Evolutionary conservation across 2,329 filamentous ascomycete genomes (phyloP), one percentile per base, ranked within the genome.

Genomic region (Mycosphaerella sp.): DNA sequence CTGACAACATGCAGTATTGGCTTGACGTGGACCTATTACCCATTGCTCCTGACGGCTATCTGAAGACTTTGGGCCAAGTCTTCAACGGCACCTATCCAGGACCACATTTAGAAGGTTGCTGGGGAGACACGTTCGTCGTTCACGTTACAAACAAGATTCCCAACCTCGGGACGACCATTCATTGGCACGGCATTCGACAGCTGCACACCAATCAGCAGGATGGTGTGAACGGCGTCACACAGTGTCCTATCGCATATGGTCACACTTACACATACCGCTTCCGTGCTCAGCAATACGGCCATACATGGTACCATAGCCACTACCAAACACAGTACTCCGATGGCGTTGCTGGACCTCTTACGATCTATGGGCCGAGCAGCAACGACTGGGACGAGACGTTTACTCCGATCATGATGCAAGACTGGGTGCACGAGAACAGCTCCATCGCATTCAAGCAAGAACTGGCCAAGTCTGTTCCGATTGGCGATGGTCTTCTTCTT

Each of bases 221-320:
- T 47, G 76, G 76, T 34, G 74, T 73, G 41, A 69, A 69, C 44
- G 71, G 72, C 13, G 63, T 79, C 18, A 79, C 77, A 9, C 82
- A 88, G 65, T 89, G 62, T 46, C 84, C 85, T 1, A 81, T 87
- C 53, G 72, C 82, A 4, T 82, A 82, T 0, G 79, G 78, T 21
- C 60, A 70, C n/a, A 68, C 63, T 4, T 66, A 69, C 50, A 73
- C 68, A 4, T 75, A 75, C 58, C 68, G 58, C n/a, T 70, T 66
- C 57, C 56, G 55, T 18, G 66, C 66, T 9, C 62, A 62, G 12
- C 58, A 57, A 28, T 66, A 68, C 51, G 63, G 69, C 0, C 60
- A 60, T 4, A 65, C 65, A 0, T 56, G 56, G 54, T 59, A 51
- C 21, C 46, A 56, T 21, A 73, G 71, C 69, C 73, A 53, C 17